Evolutionary conservation across 2,329 filamentous ascomycete species (phyloP).

Genomic region (Cladosporium austrohemisphaericum): DNA sequence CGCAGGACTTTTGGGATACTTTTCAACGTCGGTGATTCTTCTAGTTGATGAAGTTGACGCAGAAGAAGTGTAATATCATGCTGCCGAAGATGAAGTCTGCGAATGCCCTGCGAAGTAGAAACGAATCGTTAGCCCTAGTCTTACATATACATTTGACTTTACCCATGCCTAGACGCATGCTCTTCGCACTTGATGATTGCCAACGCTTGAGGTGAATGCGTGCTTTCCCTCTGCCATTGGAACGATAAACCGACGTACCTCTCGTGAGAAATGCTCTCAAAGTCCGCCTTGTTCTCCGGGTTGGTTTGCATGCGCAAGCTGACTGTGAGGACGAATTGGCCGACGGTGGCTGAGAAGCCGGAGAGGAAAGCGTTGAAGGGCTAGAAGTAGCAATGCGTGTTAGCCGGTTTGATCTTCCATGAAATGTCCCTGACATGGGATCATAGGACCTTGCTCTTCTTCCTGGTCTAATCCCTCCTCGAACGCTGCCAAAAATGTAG

Average conservation of each 20-base stretch:
- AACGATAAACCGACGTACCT: slow-evolving; percentile 50
- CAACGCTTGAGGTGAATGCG: no score
- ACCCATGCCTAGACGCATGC: no score
- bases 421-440: no score
- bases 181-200: no score
- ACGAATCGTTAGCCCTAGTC: not conserved
- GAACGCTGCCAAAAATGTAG: not conserved
- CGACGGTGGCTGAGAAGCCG: slow-evolving; percentile 89
- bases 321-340: slow-evolving; percentile 95
- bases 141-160: not conserved
- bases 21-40: no score
- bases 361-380: slow-evolving; percentile 98
- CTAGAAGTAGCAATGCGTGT: no score
- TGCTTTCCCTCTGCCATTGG: no score
- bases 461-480: not conserved
- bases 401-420: no score
- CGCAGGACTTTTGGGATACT: no score
- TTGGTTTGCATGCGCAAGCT: slow-evolving; percentile 89
- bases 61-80: slow-evolving; percentile 96
- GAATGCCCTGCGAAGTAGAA: slow-evolving; percentile 64
- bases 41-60: slow-evolving; percentile 99
- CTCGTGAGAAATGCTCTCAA: slow-evolving; percentile 73
- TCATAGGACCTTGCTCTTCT: no score
- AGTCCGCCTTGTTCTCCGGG: slow-evolving; percentile 73
- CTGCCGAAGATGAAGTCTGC: slow-evolving; percentile 95